Evolutionary conservation across 805 yeast species (phyloP), one percentile per base, ranked within the genome.

Genomic region (Metschnikowia santaceciliae): DNA sequence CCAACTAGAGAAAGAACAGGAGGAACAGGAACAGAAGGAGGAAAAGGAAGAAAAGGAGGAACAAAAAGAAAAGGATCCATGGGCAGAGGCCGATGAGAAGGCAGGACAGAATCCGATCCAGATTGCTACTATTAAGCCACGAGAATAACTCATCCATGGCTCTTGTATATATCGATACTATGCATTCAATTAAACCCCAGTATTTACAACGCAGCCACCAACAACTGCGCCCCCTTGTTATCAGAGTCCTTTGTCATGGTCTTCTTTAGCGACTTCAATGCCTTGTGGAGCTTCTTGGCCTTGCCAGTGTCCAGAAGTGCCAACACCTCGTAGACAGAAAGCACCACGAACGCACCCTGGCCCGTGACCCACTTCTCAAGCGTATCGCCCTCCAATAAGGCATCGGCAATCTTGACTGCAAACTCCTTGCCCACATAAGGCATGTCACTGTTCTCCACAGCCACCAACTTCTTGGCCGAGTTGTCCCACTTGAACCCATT

Each of bases 301-400:
- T 74, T 70, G 46, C 69, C 63, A 23, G 69, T 62, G 42, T 69
- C 63, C 52, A 53, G 60, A 3, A 72, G 74, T 46, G 72, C 70
- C 60, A 86, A 74, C 30, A 78, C 78, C 69, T 92, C 97, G 59
- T 76, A 79, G n/a, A 90, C 69, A 0, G 96, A 81, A 46, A 89
- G 91, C 48, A 91, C 74, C 15, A 89, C 88, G 64, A 92, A 92
- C 15, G 96, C 82, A 38, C 94, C 88, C 54, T 80, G 80, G 42
- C 76, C 74, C 30, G 62, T 50, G 41, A 86, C 79, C 97, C 97
- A 92, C 35, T 69, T 70, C 32, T 50, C 51, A 35, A 88, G 69
- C 22, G 66, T 65, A 48, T 79, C 55, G 40, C 55, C 76, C 32
- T 74, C 76, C 54, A 77, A 75, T 15, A 86, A 78, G 34, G 83